Evolutionary conservation across 768 basidiomycete genomes (phyloP).

Genomic region (Cystoderma amianthinum): DNA sequence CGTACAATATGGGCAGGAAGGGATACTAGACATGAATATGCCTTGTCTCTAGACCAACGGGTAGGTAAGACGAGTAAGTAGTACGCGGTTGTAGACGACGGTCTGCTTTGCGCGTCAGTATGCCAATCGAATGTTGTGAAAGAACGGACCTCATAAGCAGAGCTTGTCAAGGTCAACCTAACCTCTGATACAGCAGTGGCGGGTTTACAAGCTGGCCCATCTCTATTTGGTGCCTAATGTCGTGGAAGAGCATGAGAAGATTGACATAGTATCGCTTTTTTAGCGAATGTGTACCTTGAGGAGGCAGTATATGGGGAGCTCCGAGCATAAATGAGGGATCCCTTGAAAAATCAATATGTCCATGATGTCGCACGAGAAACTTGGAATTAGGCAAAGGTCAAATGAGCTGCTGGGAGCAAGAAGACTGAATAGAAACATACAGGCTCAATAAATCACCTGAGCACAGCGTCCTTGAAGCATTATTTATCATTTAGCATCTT

Average conservation of each 20-base stretch:
- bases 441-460: constrained; percentile 95
- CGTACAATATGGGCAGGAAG: constrained; percentile 19
- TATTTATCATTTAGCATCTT: constrained; percentile 68
- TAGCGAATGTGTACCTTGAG: constrained; percentile 81
- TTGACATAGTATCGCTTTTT: constrained; percentile 83
- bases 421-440: constrained; percentile 50
- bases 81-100: constrained; percentile 94
- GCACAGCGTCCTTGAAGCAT: constrained; percentile 80
- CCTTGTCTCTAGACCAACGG: constrained; percentile 95
- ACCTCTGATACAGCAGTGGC: constrained; percentile 93
- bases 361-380: constrained; percentile 97
- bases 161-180: constrained; percentile 81
- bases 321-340: constrained; percentile 91
- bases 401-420: neutral
- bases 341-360: constrained; percentile 92
- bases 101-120: constrained; percentile 36
- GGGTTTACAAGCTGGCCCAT: constrained; percentile 95
- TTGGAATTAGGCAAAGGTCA: constrained; percentile 62
- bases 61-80: constrained; percentile 99
- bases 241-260: constrained; percentile 87
- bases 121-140: neutral
- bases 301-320: constrained; percentile 84
- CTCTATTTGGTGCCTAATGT: constrained; percentile 87
- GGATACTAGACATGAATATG: constrained; percentile 70
- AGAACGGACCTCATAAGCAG: constrained; percentile 63